Conservation (phyloP, 2,329 filamentous ascomycete species). For the Sarocladium strictum region DNA sequence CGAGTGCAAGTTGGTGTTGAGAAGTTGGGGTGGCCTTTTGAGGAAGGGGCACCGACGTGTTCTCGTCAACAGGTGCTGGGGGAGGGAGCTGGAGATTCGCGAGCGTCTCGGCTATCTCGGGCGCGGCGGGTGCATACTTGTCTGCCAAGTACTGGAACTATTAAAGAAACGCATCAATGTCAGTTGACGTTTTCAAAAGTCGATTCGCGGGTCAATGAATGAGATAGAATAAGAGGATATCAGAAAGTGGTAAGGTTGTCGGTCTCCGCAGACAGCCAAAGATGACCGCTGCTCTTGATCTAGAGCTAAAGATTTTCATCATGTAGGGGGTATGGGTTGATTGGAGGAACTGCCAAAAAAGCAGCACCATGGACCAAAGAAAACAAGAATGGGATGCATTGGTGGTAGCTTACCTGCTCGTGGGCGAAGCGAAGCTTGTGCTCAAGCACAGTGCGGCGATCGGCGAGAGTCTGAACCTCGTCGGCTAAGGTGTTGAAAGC, state of each 20-base stretch:
- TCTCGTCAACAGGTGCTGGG: constrained; percentile 39
- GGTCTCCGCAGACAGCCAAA: constrained; percentile 48
- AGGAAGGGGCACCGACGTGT: constrained; percentile 47
- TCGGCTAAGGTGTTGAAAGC: constrained; percentile 60
- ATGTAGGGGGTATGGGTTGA: constrained; percentile 16
- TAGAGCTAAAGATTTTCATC: constrained; percentile 66
- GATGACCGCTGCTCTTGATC: constrained; percentile 62
- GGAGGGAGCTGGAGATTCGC: constrained; percentile 60
- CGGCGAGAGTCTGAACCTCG: constrained; percentile 57
- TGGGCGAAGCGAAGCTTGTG: constrained; percentile 62
- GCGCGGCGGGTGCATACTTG: constrained; percentile 59
- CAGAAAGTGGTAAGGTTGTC: constrained; percentile 38
- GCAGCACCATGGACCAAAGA: not conserved
- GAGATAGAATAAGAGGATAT: not conserved
- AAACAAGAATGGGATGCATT: not conserved
- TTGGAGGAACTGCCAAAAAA: constrained; percentile 6
- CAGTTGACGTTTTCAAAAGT: constrained; percentile 14
- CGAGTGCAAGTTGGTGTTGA: constrained; percentile 52
- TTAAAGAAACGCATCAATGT: constrained; percentile 13
- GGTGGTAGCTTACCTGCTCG: constrained; percentile 49
- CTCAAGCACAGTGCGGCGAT: constrained; percentile 59
- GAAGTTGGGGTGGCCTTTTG: constrained; percentile 34
- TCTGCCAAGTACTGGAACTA: constrained; percentile 61
- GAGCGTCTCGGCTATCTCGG: constrained; percentile 61
- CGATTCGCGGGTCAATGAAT: not conserved